Evolutionary conservation across 164 flowering plant genomes (phyloP).

Genomic region (Protea cynaroides): DNA sequence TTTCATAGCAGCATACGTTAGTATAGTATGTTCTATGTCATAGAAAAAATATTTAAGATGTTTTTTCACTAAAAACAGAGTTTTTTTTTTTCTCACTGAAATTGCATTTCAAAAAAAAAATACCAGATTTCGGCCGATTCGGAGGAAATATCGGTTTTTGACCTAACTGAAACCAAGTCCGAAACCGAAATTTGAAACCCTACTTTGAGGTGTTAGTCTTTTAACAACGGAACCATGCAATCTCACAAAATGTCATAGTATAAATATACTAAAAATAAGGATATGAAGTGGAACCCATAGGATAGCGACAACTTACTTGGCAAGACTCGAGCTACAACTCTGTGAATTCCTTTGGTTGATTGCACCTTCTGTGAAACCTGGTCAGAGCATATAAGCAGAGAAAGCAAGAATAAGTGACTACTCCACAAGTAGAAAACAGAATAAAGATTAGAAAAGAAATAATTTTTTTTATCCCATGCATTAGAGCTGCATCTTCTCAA

Average conservation of each 20-base stretch:
- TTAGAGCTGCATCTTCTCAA: conserved; percentile 10
- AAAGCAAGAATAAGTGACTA: background rate
- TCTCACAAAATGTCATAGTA: background rate
- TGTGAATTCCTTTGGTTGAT: conserved; percentile 25
- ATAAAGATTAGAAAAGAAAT: background rate
- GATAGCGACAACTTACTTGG: conserved; percentile 41
- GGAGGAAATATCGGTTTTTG: too few relatives aligned
- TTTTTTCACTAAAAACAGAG: too few relatives aligned
- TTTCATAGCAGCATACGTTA: too few relatives aligned
- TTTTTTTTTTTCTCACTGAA: too few relatives aligned
- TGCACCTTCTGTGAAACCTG: conserved; percentile 41
- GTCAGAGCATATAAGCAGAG: conserved; percentile 8
- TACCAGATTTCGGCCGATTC: too few relatives aligned
- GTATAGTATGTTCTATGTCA: too few relatives aligned
- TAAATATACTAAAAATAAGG: conserved; percentile 33
- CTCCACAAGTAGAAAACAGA: too few relatives aligned
- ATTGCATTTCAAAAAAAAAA: too few relatives aligned
- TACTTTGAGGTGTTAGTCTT: too few relatives aligned
- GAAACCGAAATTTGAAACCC: too few relatives aligned
- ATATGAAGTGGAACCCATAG: conserved; percentile 58
- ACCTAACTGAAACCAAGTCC: too few relatives aligned
- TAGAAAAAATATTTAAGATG: too few relatives aligned
- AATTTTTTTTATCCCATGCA: conserved; percentile 20
- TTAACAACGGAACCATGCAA: background rate
- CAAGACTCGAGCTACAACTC: conserved; percentile 35